phyloP scores from a whole-genome alignment of 306 rosid species.

The Cucurbita ficifolia region DNA sequence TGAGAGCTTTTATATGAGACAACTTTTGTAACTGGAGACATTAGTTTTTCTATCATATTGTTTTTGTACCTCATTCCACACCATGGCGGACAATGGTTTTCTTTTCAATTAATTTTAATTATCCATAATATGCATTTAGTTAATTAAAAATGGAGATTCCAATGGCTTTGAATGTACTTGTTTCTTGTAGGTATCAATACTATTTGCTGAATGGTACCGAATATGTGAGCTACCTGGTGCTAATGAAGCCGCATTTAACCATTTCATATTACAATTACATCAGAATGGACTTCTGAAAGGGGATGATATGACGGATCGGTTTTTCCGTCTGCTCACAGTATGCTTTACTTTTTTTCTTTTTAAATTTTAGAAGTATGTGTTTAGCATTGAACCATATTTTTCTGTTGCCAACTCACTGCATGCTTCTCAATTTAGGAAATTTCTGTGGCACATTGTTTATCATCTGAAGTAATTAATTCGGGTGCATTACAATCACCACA shows the following conservation, averaged over 20 bases:
- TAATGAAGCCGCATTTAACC: conserved; percentile 46
- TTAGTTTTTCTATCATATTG: not conserved
- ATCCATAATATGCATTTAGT: too few species aligned
- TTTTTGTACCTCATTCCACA: too few species aligned
- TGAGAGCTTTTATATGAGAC: not conserved
- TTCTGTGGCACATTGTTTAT: conserved; percentile 64
- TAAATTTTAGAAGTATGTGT: not conserved
- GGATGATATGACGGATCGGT: conserved; percentile 77
- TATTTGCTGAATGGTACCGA: conserved; percentile 77
- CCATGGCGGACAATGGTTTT: too few species aligned
- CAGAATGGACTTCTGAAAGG: conserved; percentile 80
- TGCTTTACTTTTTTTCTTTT: not conserved
- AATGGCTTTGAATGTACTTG: not conserved
- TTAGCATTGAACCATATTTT: not conserved
- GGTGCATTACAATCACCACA: conserved; percentile 60
- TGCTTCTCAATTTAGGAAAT: conserved; percentile 36
- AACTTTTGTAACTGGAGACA: not conserved
- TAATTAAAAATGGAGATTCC: too few species aligned
- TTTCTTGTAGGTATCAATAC: conserved; percentile 48
- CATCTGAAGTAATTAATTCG: conserved; percentile 56
- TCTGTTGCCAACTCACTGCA: not conserved
- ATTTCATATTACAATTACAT: conserved; percentile 58
- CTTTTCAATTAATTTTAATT: too few species aligned
- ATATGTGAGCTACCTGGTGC: conserved; percentile 79
- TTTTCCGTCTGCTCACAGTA: conserved; percentile 66